phyloP scores from a whole-genome alignment of 2,329 filamentous ascomycete species.

The Diaporthe sp. region DNA sequence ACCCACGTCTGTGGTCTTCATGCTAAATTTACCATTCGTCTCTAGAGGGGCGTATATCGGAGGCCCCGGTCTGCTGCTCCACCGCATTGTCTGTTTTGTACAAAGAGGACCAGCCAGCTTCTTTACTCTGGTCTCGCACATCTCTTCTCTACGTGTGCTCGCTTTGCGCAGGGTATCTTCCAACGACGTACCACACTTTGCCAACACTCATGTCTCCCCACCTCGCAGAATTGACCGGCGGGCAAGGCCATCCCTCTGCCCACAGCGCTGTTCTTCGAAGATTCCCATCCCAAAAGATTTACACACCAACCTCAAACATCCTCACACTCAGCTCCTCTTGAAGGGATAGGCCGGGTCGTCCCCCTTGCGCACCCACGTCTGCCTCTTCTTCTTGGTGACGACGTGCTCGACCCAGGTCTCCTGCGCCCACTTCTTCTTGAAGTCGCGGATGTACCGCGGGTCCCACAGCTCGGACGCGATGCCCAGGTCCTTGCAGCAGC shows the following conservation, averaged over 20 bases:
- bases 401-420: slow-evolving; percentile 93
- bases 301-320: neutral
- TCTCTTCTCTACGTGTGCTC: neutral
- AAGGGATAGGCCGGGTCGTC: slow-evolving; percentile 78
- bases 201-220: neutral
- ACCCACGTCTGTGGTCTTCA: neutral
- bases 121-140: neutral
- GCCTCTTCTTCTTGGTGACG: slow-evolving; percentile 88
- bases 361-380: slow-evolving; percentile 89
- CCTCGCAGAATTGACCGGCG: neutral
- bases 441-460: slow-evolving; percentile 88
- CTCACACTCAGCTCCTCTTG: slow-evolving; percentile 51
- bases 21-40: neutral
- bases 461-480: slow-evolving; percentile 98
- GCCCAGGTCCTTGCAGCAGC: slow-evolving; percentile 97
- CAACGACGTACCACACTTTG: neutral
- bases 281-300: neutral
- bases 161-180: slow-evolving; percentile 10
- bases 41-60: slow-evolving; percentile 27
- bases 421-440: slow-evolving; percentile 79
- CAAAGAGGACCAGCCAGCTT: neutral
- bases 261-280: neutral
- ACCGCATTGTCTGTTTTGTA: slow-evolving; percentile 5
- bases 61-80: slow-evolving; percentile 20
- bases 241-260: too few relatives aligned